phyloP scores from a whole-genome alignment of 2,329 filamentous ascomycete species.

The Penicillium capsulatum region DNA sequence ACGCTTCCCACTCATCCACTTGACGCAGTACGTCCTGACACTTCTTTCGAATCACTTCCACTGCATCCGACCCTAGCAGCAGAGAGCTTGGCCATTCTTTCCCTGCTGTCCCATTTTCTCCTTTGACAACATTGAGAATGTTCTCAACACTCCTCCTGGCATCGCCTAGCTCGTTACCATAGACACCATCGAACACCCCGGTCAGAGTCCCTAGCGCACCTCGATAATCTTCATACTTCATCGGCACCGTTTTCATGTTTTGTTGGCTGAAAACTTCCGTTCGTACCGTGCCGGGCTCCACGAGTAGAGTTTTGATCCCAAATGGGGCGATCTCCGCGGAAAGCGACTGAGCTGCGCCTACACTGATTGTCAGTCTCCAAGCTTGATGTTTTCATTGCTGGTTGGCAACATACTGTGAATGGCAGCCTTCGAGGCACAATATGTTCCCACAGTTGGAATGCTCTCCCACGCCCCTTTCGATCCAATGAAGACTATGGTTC shows the following conservation, averaged over 20 bases:
- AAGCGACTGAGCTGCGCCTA: slow-evolving; percentile 9
- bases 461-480: slow-evolving; percentile 13
- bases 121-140: slow-evolving; percentile 9
- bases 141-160: slow-evolving; percentile 3
- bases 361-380: background rate
- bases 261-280: slow-evolving; percentile 7
- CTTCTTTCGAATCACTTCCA: slow-evolving; percentile 9
- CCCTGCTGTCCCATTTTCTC: slow-evolving; percentile 1
- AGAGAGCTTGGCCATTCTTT: slow-evolving; percentile 7
- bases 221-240: slow-evolving; percentile 5
- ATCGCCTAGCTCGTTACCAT: slow-evolving; percentile 9
- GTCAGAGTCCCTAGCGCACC: background rate
- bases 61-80: slow-evolving; percentile 8
- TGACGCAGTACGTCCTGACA: slow-evolving; percentile 8
- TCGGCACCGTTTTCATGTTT: slow-evolving; percentile 2
- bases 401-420: slow-evolving; percentile 9
- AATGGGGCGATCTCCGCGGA: slow-evolving; percentile 4
- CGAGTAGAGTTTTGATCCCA: slow-evolving; percentile 10
- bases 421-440: slow-evolving; percentile 11
- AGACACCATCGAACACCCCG: background rate
- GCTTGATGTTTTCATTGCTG: background rate
- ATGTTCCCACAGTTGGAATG: slow-evolving; percentile 6
- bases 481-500: slow-evolving; percentile 8
- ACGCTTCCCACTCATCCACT: slow-evolving; percentile 7
- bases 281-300: slow-evolving; percentile 13